Conservation (phyloP, 1,284 basidiomycete genomes). For the Trichosporon sp. region DNA sequence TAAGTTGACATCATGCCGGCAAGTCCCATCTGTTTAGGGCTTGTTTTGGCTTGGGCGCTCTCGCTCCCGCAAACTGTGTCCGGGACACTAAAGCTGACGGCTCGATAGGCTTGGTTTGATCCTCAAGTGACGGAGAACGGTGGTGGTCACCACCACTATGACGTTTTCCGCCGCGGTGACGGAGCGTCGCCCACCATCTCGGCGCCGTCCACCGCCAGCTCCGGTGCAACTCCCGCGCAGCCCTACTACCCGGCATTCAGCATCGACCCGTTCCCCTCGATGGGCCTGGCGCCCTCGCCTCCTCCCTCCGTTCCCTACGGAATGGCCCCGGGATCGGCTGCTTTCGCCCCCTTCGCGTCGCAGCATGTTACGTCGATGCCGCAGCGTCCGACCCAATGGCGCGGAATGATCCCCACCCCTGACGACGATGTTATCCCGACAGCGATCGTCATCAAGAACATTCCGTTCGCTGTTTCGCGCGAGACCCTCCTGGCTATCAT, state of each 20-base stretch:
- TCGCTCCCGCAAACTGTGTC: background rate
- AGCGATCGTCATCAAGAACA: slow-evolving; percentile 99
- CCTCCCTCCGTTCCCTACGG: slow-evolving; percentile 31
- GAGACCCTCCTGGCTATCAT: slow-evolving; percentile 96
- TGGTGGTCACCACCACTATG: slow-evolving; percentile 22
- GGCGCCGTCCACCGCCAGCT: slow-evolving; percentile 39
- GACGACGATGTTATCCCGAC: slow-evolving; percentile 94
- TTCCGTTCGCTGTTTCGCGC: slow-evolving; percentile 95
- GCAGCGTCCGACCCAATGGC: slow-evolving; percentile 11
- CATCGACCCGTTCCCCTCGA: slow-evolving; percentile 21
- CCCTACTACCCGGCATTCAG: slow-evolving; percentile 19
- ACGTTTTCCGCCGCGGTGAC: slow-evolving; percentile 35
- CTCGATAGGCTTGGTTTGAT: slow-evolving; percentile 42
- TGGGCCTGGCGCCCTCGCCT: slow-evolving; percentile 42
- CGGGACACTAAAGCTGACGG: background rate
- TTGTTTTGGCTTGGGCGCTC: background rate
- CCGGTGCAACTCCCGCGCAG: slow-evolving; percentile 25
- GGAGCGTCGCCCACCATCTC: slow-evolving; percentile 41
- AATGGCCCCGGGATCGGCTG: slow-evolving; percentile 23
- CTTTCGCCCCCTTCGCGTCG: slow-evolving; percentile 31
- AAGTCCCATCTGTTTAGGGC: background rate
- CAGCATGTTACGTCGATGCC: slow-evolving; percentile 14
- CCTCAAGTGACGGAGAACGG: slow-evolving; percentile 16
- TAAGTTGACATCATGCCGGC: slow-evolving; percentile 18
- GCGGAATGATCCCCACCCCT: slow-evolving; percentile 15